Percentiles rank a stretch among this genome's conserved stretches.
These are phyloP conservation scores for Suhomyces taliae DNA, from an alignment of 1,139 yeast genomes.

Conservation along the genomic window DNA sequence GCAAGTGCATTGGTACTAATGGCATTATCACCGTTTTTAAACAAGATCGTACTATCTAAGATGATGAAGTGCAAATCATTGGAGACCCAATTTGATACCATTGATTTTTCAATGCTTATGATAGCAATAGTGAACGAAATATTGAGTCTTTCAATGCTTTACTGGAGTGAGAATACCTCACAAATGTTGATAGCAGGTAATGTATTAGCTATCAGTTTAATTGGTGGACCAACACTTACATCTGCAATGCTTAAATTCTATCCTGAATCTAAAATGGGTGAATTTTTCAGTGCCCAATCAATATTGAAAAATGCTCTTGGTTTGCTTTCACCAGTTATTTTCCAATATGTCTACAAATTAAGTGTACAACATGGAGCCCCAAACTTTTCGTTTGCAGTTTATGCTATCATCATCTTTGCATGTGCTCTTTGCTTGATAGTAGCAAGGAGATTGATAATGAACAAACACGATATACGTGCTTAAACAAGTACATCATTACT, in stretches of 20 bases:
- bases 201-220: slow-evolving; percentile 49
- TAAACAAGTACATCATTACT: no score
- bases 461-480: no score
- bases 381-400: slow-evolving; percentile 7
- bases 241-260: slow-evolving; percentile 53
- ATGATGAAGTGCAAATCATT: slow-evolving; percentile 32
- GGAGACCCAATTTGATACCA: slow-evolving; percentile 45
- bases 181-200: slow-evolving; percentile 13
- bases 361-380: slow-evolving; percentile 2
- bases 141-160: slow-evolving; percentile 36
- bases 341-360: slow-evolving; percentile 38
- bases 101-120: slow-evolving; percentile 27
- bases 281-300: slow-evolving; percentile 54
- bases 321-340: slow-evolving; percentile 38
- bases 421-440: slow-evolving; percentile 4
- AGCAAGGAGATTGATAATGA: slow-evolving; percentile 1
- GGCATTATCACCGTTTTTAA: slow-evolving; percentile 35
- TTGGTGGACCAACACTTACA: slow-evolving; percentile 47
- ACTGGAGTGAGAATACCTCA: slow-evolving; percentile 8
- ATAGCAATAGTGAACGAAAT: slow-evolving; percentile 38
- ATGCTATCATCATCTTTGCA: slow-evolving; percentile 5
- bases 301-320: slow-evolving; percentile 40
- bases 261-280: slow-evolving; percentile 48
- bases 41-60: slow-evolving; percentile 26
- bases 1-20: slow-evolving; percentile 38